Conservation (phyloP, 1,139 yeast species). For the Lodderomyces elongisporus region DNA sequence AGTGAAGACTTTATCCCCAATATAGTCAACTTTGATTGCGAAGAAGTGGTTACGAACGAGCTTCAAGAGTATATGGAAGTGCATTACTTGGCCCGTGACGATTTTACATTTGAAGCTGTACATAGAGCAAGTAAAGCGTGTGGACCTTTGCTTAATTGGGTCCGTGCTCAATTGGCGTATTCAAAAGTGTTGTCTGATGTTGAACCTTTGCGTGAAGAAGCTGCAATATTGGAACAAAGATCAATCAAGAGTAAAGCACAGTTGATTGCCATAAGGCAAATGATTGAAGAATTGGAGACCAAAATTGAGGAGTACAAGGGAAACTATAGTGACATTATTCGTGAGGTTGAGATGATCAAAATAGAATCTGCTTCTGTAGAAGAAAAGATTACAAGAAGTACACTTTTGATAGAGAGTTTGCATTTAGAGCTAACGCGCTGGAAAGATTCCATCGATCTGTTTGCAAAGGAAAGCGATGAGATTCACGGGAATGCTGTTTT, state of each 20-base stretch:
- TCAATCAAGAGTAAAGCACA: conserved; percentile 61
- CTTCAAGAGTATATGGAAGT: conserved; percentile 52
- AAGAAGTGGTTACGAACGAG: conserved; percentile 50
- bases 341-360: conserved; percentile 75
- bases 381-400: conserved; percentile 58
- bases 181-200: conserved; percentile 64
- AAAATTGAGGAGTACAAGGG: conserved; percentile 66
- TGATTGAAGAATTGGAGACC: conserved; percentile 70
- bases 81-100: conserved; percentile 57
- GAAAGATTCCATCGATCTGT: conserved; percentile 53
- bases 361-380: conserved; percentile 63
- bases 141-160: conserved; percentile 91
- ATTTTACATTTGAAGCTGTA: conserved; percentile 68
- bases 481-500: conserved; percentile 65
- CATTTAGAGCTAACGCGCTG: conserved; percentile 73
- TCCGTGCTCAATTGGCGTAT: conserved; percentile 74
- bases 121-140: conserved; percentile 93
- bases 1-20: conserved; percentile 83
- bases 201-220: conserved; percentile 73
- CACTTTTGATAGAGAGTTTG: conserved; percentile 56
- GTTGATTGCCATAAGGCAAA: conserved; percentile 71
- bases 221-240: conserved; percentile 51
- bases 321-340: conserved; percentile 64
- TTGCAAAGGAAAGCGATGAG: conserved; percentile 40
- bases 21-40: conserved; percentile 72